These are phyloP conservation scores for Backusella circina DNA, from an alignment of 192 early-diverging fungal genomes.

Conservation along the genomic window DNA sequence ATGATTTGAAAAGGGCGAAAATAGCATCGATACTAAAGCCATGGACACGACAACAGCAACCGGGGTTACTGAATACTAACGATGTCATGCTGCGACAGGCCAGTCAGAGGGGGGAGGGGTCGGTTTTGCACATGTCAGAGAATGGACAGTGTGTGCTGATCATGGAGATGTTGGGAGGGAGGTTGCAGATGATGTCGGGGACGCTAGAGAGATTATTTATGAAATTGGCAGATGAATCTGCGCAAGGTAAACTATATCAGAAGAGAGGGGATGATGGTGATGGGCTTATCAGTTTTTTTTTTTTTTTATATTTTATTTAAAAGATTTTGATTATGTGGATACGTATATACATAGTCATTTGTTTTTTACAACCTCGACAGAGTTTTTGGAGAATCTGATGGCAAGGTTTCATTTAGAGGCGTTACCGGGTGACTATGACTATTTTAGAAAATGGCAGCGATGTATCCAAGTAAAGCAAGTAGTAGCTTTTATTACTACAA, in stretches of 20 bases:
- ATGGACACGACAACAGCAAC: background rate
- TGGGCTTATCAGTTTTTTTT: background rate
- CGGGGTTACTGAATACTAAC: background rate
- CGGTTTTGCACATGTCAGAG: constrained; percentile 45
- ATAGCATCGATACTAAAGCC: constrained; percentile 7
- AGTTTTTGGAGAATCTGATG: constrained; percentile 55
- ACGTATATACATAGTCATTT: constrained; percentile 54
- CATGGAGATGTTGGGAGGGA: constrained; percentile 49
- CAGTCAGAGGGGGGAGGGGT: constrained; percentile 8
- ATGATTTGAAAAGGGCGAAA: constrained; percentile 10
- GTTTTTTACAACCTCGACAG: constrained; percentile 56
- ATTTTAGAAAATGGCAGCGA: constrained; percentile 47
- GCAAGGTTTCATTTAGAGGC: constrained; percentile 55
- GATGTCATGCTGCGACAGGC: background rate
- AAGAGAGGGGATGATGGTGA: background rate
- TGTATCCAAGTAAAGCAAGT: constrained; percentile 55
- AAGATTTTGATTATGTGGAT: constrained; percentile 71
- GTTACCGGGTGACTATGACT: constrained; percentile 35
- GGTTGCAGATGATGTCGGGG: constrained; percentile 58
- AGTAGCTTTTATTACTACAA: background rate
- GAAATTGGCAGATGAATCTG: constrained; percentile 58
- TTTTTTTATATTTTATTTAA: background rate
- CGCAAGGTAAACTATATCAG: constrained; percentile 56
- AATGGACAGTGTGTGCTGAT: constrained; percentile 55
- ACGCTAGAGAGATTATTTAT: constrained; percentile 59